Evolutionary conservation across 177 flowering plant species (phyloP).

Genomic region (Vitis hybrid): DNA sequence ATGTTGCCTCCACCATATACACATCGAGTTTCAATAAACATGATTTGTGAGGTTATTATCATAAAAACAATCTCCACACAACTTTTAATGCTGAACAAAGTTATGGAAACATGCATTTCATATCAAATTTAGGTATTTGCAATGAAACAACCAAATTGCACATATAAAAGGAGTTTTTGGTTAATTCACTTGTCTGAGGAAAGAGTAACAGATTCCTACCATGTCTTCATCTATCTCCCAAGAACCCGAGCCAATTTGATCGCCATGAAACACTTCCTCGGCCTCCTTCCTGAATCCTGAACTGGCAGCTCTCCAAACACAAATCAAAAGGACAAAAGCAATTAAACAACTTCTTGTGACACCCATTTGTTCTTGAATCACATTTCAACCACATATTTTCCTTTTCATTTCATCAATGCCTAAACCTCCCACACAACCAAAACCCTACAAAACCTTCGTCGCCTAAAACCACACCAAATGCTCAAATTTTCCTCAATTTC

Average conservation of each 20-base stretch:
- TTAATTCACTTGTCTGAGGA: not conserved
- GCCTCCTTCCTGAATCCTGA: conserved; percentile 21
- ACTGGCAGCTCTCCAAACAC: conserved; percentile 16
- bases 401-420: conserved; percentile 41
- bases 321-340: conserved; percentile 33
- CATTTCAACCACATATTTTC: conserved; percentile 12
- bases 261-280: conserved; percentile 22
- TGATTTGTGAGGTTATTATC: too few relatives aligned
- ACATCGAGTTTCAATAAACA: not conserved
- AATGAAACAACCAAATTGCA: not conserved
- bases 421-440: conserved; percentile 17
- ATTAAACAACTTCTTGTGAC: conserved; percentile 27
- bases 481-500: conserved; percentile 6
- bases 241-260: conserved; percentile 21
- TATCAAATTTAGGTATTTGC: not conserved
- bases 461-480: conserved; percentile 8
- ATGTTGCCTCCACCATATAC: not conserved
- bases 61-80: not conserved
- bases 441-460: conserved; percentile 11
- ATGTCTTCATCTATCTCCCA: conserved; percentile 33
- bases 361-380: conserved; percentile 36
- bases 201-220: conserved; percentile 32
- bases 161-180: too few relatives aligned
- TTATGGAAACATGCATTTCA: not conserved
- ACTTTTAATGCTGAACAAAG: too few relatives aligned